These are phyloP conservation scores for Vitis amurensis DNA, from an alignment of 164 flowering plant species.

Conservation along the genomic window DNA sequence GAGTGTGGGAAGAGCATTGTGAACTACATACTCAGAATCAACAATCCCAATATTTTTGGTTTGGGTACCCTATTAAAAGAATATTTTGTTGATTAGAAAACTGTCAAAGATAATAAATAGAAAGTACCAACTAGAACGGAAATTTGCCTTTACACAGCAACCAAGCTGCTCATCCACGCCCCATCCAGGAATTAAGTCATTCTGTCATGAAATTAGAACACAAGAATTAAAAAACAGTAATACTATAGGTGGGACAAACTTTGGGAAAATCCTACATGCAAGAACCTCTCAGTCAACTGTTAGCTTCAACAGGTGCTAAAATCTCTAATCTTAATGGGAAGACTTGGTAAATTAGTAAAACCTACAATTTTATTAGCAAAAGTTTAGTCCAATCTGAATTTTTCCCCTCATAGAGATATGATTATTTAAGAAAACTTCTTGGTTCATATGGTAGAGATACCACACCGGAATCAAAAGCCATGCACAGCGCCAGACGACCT, in stretches of 20 bases:
- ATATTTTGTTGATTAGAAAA: background rate
- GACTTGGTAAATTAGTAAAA: too few species aligned
- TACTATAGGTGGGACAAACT: too few species aligned
- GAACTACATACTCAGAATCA: conserved; percentile 34
- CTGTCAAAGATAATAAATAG: background rate
- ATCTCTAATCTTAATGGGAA: too few species aligned
- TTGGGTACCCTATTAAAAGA: conserved; percentile 26
- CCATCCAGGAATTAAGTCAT: conserved; percentile 31
- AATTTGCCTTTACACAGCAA: conserved; percentile 29
- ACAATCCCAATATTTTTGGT: conserved; percentile 29
- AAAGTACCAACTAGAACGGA: background rate
- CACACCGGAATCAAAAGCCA: conserved; percentile 25
- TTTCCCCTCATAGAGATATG: too few species aligned
- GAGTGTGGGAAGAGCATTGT: conserved; percentile 27
- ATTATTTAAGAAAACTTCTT: too few species aligned
- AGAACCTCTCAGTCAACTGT: too few species aligned
- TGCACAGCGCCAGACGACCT: background rate
- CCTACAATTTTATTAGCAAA: too few species aligned
- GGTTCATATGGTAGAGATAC: background rate
- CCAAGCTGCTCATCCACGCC: conserved; percentile 30
- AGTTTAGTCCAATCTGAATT: too few species aligned
- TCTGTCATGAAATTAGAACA: conserved; percentile 10
- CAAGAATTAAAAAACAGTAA: background rate
- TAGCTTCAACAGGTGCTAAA: too few species aligned
- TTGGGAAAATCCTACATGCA: too few species aligned